Evolutionary conservation across 257 asterid species (phyloP).

Genomic region (Penstemon davidsonii): DNA sequence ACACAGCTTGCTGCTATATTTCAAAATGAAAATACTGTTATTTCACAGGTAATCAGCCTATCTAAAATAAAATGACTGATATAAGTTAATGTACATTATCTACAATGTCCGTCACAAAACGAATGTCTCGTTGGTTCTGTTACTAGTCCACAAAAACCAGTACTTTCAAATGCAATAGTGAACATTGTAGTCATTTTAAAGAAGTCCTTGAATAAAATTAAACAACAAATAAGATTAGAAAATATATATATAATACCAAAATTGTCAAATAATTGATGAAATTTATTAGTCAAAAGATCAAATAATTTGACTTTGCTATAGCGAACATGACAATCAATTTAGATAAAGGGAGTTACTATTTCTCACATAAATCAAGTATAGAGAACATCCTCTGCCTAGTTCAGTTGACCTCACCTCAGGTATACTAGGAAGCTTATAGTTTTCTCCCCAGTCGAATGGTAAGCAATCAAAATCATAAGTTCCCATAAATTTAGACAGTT

Average conservation of each 20-base stretch:
- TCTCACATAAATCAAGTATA: slow-evolving; percentile 26
- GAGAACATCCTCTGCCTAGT: slow-evolving; percentile 22
- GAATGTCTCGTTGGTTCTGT: background rate
- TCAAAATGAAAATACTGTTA: background rate
- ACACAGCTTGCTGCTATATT: background rate
- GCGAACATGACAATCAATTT: background rate
- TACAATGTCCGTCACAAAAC: background rate
- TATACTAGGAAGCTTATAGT: slow-evolving; percentile 78
- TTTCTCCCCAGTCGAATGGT: slow-evolving; percentile 92
- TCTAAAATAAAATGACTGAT: background rate
- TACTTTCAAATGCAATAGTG: background rate
- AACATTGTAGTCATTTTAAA: background rate
- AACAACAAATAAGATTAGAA: background rate
- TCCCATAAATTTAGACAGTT: slow-evolving; percentile 64
- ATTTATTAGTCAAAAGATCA: background rate
- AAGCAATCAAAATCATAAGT: slow-evolving; percentile 72
- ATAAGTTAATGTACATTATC: too few relatives aligned
- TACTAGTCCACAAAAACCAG: too few relatives aligned
- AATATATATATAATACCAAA: background rate
- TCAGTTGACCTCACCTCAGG: slow-evolving; percentile 69
- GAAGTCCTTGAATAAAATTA: background rate
- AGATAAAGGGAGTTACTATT: background rate
- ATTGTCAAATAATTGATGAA: background rate
- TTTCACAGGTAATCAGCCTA: slow-evolving; percentile 5
- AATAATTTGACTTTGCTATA: slow-evolving; percentile 7